Base-by-base conservation (phyloP, 495 filamentous ascomycete species). In the Neurospora sp. region DNA sequence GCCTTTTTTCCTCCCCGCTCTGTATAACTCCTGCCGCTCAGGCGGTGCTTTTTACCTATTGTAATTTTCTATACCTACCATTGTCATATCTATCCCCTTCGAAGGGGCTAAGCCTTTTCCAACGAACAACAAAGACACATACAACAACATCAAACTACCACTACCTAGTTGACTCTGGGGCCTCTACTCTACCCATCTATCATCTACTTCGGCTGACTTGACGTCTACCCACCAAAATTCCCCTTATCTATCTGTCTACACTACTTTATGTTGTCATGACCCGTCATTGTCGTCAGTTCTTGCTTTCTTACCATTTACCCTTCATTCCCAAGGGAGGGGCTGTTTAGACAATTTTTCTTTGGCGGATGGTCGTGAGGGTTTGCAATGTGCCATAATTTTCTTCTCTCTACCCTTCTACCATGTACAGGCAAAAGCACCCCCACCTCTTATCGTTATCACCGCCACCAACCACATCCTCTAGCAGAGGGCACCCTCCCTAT, bases 191-290 rank as follows among this genome's bases (percentile, higher is more conserved):
- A 35, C 27, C 27, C 27, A 35, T 35, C 23, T 35, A 35, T 35
- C 27, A 62, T 16, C 23, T 16, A 35, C 3, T 62, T 62, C 14
- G 27, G 54, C 54, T 66, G 27, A 66, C 54, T 18, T 66, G 54
- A 66, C 27, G 54, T 66, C 54, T 8, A 14, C 20, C 44, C 39
- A 35, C 35, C 35, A 35, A 35, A 5, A 48, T 46, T 46, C 42
- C 42, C 42, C 10, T 9, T 35, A 66, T 66, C 54, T 35, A 4
- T 35, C 35, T 27, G 16, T 12, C 40, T 4, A 69, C 35, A 70
- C 7, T 3, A 46, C 42, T 75, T 73, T 70, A 39, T 72, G 48
- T 69, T 69, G 71, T 72, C 44, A 72, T 72, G 71, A 69, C 71
- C 20, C 18, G 18, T 2, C 14, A 66, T 10, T 27, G 14, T 66